Percentiles rank a stretch among this genome's conserved stretches.
phyloP scores from a whole-genome alignment of 1,284 basidiomycete genomes.

The Coniophora puteana region DNA sequence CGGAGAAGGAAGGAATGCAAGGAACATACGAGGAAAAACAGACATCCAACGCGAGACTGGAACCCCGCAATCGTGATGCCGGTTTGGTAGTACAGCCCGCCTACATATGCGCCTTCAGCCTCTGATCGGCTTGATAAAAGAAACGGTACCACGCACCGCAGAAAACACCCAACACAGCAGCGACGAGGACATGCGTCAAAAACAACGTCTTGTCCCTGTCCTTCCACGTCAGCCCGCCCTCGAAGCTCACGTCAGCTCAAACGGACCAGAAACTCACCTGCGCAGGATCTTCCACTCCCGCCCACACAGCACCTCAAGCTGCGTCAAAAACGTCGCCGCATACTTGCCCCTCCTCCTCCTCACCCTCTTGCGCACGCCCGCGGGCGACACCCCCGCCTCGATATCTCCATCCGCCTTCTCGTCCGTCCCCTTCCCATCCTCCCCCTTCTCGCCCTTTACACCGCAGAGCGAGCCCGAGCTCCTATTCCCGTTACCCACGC shows the following conservation, averaged over 20 bases:
- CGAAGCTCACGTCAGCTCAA: neutral
- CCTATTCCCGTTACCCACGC: neutral
- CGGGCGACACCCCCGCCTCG: constrained; percentile 6
- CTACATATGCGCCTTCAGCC: constrained; percentile 28
- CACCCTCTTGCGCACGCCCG: constrained; percentile 11
- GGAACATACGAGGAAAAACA: constrained; percentile 81
- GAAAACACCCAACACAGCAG: constrained; percentile 76
- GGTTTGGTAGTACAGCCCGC: constrained; percentile 83
- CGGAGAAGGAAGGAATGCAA: neutral
- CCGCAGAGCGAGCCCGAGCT: neutral
- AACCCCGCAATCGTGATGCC: constrained; percentile 83
- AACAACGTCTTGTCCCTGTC: constrained; percentile 78
- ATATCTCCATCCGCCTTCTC: too few relatives aligned
- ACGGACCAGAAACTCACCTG: constrained; percentile 38
- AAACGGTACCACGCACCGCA: constrained; percentile 45
- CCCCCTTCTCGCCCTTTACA: constrained; percentile 11
- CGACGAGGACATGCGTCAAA: constrained; percentile 68
- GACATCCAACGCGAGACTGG: constrained; percentile 85
- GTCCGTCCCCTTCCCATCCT: constrained; percentile 18
- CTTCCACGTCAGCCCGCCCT: neutral
- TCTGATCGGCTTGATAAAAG: too few relatives aligned
- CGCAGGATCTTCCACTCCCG: constrained; percentile 82
- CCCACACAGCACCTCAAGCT: constrained; percentile 73
- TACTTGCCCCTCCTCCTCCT: too few relatives aligned
- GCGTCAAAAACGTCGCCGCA: constrained; percentile 80